These are phyloP conservation scores for Ceratocystis variospora DNA, from an alignment of 2,329 filamentous ascomycete genomes.

Conservation along the genomic window DNA sequence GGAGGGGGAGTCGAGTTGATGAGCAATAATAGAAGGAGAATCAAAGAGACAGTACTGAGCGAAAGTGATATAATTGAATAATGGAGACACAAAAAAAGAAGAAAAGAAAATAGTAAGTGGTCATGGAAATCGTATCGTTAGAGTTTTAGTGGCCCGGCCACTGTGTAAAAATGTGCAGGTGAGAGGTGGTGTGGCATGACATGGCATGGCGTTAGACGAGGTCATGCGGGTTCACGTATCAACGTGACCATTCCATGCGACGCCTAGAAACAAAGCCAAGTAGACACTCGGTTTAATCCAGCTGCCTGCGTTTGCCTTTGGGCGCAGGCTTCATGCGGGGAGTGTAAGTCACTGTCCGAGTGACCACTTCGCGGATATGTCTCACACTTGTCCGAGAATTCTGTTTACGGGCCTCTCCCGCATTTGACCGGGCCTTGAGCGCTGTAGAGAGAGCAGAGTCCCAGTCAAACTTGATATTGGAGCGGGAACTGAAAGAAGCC, in stretches of 20 bases:
- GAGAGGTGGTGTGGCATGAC: background rate
- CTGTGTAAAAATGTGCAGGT: background rate
- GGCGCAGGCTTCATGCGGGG: slow-evolving; percentile 75
- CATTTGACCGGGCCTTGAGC: slow-evolving; percentile 39
- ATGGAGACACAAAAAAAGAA: slow-evolving; percentile 5
- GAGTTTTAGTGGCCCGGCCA: background rate
- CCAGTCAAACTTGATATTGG: slow-evolving; percentile 65
- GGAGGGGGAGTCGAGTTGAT: background rate
- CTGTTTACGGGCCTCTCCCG: slow-evolving; percentile 41
- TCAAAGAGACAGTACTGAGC: slow-evolving; percentile 1
- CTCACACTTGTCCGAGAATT: slow-evolving; percentile 46
- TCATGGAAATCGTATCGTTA: slow-evolving; percentile 14
- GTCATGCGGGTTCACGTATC: background rate
- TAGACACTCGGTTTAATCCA: slow-evolving; percentile 28
- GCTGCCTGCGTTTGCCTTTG: slow-evolving; percentile 81
- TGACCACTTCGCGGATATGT: slow-evolving; percentile 77
- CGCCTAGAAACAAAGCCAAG: slow-evolving; percentile 1
- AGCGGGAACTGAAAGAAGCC: slow-evolving; percentile 53
- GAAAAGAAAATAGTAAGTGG: slow-evolving; percentile 5
- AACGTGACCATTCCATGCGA: slow-evolving; percentile 13
- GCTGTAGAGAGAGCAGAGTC: slow-evolving; percentile 41
- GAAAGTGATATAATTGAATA: background rate
- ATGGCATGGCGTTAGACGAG: background rate
- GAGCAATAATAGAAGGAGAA: background rate
- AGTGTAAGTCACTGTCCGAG: slow-evolving; percentile 86